These are phyloP conservation scores for Venturia aucupariae DNA, from an alignment of 2,329 filamentous ascomycete species.

Conservation along the genomic window DNA sequence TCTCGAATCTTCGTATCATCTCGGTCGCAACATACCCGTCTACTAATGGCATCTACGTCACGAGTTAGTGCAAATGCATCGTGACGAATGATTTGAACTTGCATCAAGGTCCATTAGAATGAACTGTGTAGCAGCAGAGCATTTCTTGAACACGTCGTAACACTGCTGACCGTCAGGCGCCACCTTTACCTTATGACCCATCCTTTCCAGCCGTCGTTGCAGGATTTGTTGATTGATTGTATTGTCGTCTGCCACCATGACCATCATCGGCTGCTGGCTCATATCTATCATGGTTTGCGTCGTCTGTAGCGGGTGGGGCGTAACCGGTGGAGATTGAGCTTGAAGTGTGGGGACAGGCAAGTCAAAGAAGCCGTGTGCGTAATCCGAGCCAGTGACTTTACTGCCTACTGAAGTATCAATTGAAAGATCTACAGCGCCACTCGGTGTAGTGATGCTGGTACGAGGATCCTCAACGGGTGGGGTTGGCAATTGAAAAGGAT, in stretches of 20 bases:
- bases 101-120: conserved; percentile 92
- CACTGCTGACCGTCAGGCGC: conserved; percentile 82
- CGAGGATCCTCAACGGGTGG: not conserved
- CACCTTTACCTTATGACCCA: conserved; percentile 60
- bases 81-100: conserved; percentile 24
- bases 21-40: conserved; percentile 75
- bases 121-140: conserved; percentile 57
- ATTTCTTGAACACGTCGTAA: conserved; percentile 57
- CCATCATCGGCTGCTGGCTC: conserved; percentile 42
- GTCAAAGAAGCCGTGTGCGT: conserved; percentile 6
- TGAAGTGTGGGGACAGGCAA: not conserved
- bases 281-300: conserved; percentile 14
- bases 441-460: not conserved
- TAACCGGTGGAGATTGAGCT: not conserved
- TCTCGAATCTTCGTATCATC: conserved; percentile 69
- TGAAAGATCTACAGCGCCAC: not conserved
- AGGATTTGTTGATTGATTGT: conserved; percentile 77
- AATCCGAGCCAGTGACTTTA: not conserved
- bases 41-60: conserved; percentile 77
- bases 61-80: conserved; percentile 3
- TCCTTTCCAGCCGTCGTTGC: conserved; percentile 67
- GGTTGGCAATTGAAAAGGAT: not conserved
- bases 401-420: not conserved
- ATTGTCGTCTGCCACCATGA: conserved; percentile 80
- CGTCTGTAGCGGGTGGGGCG: conserved; percentile 15